Evolutionary conservation across 179 eudicot genomes (phyloP).

Genomic region (Gypsophila paniculata): DNA sequence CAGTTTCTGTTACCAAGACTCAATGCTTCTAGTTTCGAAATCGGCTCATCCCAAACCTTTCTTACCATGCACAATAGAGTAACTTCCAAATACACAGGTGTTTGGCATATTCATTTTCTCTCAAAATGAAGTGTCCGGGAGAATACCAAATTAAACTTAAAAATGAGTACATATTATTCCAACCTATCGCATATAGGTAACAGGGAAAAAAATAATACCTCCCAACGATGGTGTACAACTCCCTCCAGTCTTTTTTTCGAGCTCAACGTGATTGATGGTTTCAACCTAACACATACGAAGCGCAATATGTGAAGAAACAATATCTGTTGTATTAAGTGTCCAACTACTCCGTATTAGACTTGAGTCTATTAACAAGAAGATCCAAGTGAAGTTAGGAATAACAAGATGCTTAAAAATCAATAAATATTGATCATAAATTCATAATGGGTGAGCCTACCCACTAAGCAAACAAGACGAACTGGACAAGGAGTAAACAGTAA

Average conservation of each 20-base stretch:
- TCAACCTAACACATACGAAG: slow-evolving; percentile 45
- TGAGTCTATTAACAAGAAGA: not conserved
- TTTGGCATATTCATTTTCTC: not conserved
- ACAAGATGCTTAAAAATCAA: not conserved
- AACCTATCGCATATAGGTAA: not conserved
- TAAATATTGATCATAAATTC: not conserved
- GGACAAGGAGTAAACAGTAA: not conserved
- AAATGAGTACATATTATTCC: not conserved
- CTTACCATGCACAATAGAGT: not conserved
- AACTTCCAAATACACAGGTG: not conserved
- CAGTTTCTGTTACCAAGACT: not conserved
- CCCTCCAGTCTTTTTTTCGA: slow-evolving; percentile 65
- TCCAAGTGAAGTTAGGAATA: not conserved
- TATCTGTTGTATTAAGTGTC: not conserved
- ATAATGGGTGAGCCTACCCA: not conserved
- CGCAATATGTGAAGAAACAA: slow-evolving; percentile 13
- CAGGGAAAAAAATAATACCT: slow-evolving; percentile 41
- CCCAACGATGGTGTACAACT: slow-evolving; percentile 60
- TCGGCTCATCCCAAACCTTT: not conserved
- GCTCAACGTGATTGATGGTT: slow-evolving; percentile 44
- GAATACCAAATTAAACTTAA: not conserved
- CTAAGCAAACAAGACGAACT: not conserved
- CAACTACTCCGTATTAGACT: not conserved
- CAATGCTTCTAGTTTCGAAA: not conserved
- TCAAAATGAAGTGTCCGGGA: not conserved